These are phyloP conservation scores for Dictyostelium brefeldianum DNA, from an alignment of 78 protist genomes.

Conservation along the genomic window DNA sequence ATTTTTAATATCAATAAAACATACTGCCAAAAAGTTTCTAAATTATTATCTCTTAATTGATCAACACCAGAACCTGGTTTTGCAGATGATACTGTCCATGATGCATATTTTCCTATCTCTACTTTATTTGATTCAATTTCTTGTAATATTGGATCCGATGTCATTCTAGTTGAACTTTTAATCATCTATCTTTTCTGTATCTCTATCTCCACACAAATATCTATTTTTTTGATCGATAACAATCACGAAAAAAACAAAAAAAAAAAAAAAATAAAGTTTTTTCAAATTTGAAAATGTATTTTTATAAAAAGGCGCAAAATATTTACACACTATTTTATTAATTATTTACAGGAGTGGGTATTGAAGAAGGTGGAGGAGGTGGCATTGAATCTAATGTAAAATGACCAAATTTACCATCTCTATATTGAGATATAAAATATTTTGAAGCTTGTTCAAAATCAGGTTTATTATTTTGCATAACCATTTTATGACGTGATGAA, in stretches of 20 bases:
- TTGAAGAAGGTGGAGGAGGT: neutral
- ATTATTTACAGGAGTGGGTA: neutral
- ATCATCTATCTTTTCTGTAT: too few species aligned
- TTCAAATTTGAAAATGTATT: neutral
- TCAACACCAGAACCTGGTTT: slow-evolving; percentile 83
- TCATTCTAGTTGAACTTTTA: neutral
- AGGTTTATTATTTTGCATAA: neutral
- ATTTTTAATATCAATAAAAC: neutral
- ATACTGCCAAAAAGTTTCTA: slow-evolving; percentile 84
- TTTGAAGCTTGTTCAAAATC: slow-evolving; percentile 43
- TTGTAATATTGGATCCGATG: neutral
- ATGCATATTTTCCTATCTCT: slow-evolving; percentile 71
- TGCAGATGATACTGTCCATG: slow-evolving; percentile 70
- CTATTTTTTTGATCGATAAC: too few species aligned
- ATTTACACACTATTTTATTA: neutral
- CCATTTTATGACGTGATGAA: slow-evolving; percentile 7
- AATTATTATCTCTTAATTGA: slow-evolving; percentile 68
- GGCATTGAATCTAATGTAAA: slow-evolving; percentile 38
- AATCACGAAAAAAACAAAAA: neutral
- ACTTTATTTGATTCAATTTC: slow-evolving; percentile 12
- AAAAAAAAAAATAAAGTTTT: neutral
- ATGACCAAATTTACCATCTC: slow-evolving; percentile 56
- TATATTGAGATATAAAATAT: slow-evolving; percentile 18
- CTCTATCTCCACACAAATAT: neutral
- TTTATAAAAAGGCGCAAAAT: neutral